Evolutionary conservation across 1,284 basidiomycete species (phyloP).

Genomic region (Ceratobasidium theobromae): DNA sequence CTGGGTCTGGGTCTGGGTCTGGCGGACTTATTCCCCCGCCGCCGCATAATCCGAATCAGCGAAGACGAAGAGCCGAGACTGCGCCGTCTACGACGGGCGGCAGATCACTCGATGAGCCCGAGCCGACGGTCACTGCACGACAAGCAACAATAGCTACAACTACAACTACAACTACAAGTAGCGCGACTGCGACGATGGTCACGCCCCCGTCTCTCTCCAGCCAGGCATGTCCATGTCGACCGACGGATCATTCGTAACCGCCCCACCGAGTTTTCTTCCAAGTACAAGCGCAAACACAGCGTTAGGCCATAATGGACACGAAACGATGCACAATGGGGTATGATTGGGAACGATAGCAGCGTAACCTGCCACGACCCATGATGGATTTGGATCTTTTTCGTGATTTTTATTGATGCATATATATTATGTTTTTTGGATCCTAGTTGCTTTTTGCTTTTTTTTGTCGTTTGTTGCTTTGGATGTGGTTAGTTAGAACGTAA

Average conservation of each 20-base stretch:
- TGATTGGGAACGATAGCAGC: background rate
- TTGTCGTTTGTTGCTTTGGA: background rate
- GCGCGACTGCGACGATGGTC: no score
- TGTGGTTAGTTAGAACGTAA: background rate
- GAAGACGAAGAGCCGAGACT: conserved; percentile 50
- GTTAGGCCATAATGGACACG: background rate
- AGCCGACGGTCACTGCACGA: background rate
- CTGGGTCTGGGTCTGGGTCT: background rate
- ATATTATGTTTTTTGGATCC: background rate
- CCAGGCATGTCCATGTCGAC: no score
- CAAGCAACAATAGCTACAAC: background rate
- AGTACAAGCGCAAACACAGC: background rate
- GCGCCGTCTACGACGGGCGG: conserved; percentile 33
- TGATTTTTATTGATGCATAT: background rate
- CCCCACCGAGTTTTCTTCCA: background rate
- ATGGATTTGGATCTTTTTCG: background rate
- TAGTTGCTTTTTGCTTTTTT: background rate
- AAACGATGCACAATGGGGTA: background rate
- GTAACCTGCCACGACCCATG: background rate
- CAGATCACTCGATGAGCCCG: conserved; percentile 3
- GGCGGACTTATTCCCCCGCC: conserved; percentile 63
- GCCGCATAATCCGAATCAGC: conserved; percentile 55
- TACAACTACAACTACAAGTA: no score
- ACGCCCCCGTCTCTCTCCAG: no score
- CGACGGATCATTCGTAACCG: background rate